phyloP scores from a whole-genome alignment of 192 early-diverging fungal genomes.

The Cetraspora pellucida region DNA sequence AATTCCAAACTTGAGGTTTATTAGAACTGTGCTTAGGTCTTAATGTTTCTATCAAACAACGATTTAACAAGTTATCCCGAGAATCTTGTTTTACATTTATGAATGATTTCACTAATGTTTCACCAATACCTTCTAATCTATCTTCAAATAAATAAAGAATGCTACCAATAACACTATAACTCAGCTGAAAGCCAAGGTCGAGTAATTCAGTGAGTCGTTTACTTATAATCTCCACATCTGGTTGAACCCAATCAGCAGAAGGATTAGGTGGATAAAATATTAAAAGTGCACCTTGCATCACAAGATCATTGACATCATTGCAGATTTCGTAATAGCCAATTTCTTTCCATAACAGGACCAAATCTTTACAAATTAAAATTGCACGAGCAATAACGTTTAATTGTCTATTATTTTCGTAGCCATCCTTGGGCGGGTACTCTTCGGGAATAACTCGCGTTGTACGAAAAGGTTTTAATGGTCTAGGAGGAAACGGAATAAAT shows the following conservation, averaged over 20 bases:
- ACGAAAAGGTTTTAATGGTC: background rate
- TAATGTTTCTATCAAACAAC: no score
- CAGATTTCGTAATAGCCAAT: slow-evolving; percentile 9
- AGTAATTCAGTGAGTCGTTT: background rate
- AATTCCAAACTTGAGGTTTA: no score
- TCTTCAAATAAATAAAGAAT: slow-evolving; percentile 10
- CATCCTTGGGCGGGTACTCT: slow-evolving; percentile 21
- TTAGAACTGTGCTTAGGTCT: no score
- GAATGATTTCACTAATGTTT: background rate
- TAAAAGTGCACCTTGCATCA: slow-evolving; percentile 11
- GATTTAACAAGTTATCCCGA: no score
- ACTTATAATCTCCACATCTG: background rate
- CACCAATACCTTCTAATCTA: slow-evolving; percentile 4
- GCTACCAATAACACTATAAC: slow-evolving; percentile 6
- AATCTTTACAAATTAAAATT: slow-evolving; percentile 12
- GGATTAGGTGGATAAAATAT: slow-evolving; percentile 16
- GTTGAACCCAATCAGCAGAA: slow-evolving; percentile 3
- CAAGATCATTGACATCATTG: slow-evolving; percentile 23
- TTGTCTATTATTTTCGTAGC: slow-evolving; percentile 17
- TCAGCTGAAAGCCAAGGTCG: slow-evolving; percentile 1
- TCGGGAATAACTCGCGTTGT: background rate
- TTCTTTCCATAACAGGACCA: background rate
- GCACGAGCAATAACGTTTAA: slow-evolving; percentile 13
- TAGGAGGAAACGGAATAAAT: slow-evolving; percentile 15
- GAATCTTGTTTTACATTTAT: no score